A percentile compares a stretch with the other conserved stretches of the same genome.
Conservation (phyloP, 108 stramenopile species). For the Cylindrotheca closterium region DNA sequence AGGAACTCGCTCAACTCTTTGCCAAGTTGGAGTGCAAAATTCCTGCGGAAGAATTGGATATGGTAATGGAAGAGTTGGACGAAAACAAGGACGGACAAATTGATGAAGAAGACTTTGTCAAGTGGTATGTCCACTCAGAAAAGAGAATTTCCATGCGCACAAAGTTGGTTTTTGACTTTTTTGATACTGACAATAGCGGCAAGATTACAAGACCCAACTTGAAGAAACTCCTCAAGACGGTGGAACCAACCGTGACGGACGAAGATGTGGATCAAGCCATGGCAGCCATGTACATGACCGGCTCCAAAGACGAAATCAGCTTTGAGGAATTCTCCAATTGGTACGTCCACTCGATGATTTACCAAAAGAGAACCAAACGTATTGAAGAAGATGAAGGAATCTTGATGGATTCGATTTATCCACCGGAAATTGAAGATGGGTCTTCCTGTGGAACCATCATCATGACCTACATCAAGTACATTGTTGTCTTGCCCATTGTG, state of each 20-base stretch:
- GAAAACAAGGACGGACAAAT: constrained; percentile 67
- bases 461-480: constrained; percentile 36
- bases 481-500: constrained; percentile 69
- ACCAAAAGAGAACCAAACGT: constrained; percentile 49
- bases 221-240: constrained; percentile 40
- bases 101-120: constrained; percentile 56
- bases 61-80: constrained; percentile 61
- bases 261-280: constrained; percentile 59
- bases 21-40: constrained; percentile 50
- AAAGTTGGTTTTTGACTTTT: constrained; percentile 54
- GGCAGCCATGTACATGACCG: constrained; percentile 55
- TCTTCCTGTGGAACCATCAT: constrained; percentile 9
- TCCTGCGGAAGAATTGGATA: constrained; percentile 42
- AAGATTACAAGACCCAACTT: constrained; percentile 64
- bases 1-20: constrained; percentile 69
- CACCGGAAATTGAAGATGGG: constrained; percentile 37
- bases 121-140: constrained; percentile 73
- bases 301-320: constrained; percentile 60
- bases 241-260: constrained; percentile 60
- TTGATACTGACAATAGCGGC: constrained; percentile 65
- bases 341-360: constrained; percentile 66
- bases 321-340: constrained; percentile 74
- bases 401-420: constrained; percentile 47
- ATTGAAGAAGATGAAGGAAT: constrained; percentile 63
- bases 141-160: constrained; percentile 48